These are phyloP conservation scores for Phaseolus lunatus DNA, from an alignment of 306 rosid species.

Conservation along the genomic window DNA sequence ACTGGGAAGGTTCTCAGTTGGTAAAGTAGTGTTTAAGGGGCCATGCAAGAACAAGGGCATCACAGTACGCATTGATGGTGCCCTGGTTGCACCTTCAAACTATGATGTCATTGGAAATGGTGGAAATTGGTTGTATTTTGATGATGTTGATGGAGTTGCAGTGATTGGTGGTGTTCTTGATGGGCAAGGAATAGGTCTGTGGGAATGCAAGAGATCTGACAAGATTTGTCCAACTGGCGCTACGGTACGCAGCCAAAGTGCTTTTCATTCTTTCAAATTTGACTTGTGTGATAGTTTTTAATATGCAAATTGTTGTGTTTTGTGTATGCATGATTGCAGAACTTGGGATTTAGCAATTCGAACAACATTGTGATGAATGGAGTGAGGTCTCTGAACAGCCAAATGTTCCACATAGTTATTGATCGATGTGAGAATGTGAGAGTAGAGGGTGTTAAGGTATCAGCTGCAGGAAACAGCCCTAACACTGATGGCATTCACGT, in stretches of 20 bases:
- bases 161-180: constrained; percentile 44
- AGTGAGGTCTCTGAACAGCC: constrained; percentile 60
- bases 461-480: constrained; percentile 55
- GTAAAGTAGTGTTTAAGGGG: constrained; percentile 47
- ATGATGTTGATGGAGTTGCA: neutral
- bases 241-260: constrained; percentile 38
- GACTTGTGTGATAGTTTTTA: no score
- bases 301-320: neutral
- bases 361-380: constrained; percentile 54
- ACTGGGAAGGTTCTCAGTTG: constrained; percentile 51
- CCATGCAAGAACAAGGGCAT: constrained; percentile 52
- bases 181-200: constrained; percentile 57
- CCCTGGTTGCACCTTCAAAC: constrained; percentile 57
- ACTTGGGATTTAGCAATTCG: constrained; percentile 50
- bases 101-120: constrained; percentile 49
- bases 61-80: constrained; percentile 51
- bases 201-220: constrained; percentile 61
- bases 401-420: constrained; percentile 62
- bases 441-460: constrained; percentile 48
- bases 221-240: constrained; percentile 60
- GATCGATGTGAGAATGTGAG: constrained; percentile 53
- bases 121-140: constrained; percentile 53
- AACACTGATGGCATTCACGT: constrained; percentile 75
- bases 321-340: neutral
- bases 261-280: neutral